Percentiles rank a stretch among this genome's conserved stretches.
Evolutionary conservation across 202 grass and related monocot genomes (phyloP).

Genomic region (Panicum hallii): DNA sequence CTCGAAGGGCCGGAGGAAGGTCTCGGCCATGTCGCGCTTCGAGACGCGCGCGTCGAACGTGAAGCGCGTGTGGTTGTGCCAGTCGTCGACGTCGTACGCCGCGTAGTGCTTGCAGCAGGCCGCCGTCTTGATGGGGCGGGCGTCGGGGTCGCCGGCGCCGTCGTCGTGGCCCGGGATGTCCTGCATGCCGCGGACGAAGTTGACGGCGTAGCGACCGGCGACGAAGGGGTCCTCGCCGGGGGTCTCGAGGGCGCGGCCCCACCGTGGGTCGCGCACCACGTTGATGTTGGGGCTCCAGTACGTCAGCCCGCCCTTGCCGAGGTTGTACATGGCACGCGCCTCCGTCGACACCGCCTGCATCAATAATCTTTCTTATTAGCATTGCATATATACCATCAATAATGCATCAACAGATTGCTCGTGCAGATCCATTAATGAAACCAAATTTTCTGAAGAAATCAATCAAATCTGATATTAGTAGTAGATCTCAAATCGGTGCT

Average conservation of each 20-base stretch:
- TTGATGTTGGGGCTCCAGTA: conserved; percentile 78
- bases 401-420: background rate
- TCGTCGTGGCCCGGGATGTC: conserved; percentile 32
- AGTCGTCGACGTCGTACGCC: conserved; percentile 72
- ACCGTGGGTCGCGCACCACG: conserved; percentile 67
- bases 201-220: conserved; percentile 61
- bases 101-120: conserved; percentile 86
- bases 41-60: conserved; percentile 66
- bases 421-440: background rate
- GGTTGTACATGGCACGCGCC: conserved; percentile 74
- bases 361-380: background rate
- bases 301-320: conserved; percentile 57
- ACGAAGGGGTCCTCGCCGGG: conserved; percentile 78
- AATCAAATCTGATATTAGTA: background rate
- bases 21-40: conserved; percentile 78
- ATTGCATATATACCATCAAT: background rate
- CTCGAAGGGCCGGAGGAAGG: conserved; percentile 74
- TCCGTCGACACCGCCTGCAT: conserved; percentile 65
- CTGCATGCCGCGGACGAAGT: conserved; percentile 77
- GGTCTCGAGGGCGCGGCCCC: conserved; percentile 69
- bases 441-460: background rate
- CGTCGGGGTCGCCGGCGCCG: background rate
- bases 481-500: background rate
- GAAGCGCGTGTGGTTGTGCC: conserved; percentile 51
- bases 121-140: conserved; percentile 55